Evolutionary conservation across 73 alveolate genomes (phyloP), one percentile per base, ranked within the genome.

Genomic region (Breviolum minutum): DNA sequence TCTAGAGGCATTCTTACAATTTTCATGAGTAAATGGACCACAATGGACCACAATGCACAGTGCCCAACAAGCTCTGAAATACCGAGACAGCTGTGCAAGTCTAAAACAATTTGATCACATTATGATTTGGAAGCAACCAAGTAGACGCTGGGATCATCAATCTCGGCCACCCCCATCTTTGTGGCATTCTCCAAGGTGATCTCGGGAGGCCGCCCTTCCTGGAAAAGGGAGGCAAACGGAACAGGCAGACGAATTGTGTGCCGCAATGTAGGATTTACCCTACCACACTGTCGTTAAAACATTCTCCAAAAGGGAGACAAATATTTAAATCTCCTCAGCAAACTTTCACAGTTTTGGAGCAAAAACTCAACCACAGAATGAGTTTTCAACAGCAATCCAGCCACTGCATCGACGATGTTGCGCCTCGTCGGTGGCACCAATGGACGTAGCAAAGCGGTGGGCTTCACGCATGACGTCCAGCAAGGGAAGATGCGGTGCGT

Each of bases 121-220:
- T n/a, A 8, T 77, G 63, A 22, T 83, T 54, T 83, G 92, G 92
- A 61, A 8, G 86, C 92, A 61, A 83, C 92, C 76, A 86, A 7
- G 48, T 86, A 63, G 29, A 86, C 94, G 94, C 94, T 86, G 63
- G 79, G 80, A 16, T 86, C 94, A 22, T n/a, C 63, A 63, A 86
- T 61, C 94, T 86, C 94, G 10, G 98, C 82, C 80, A 74, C 98
- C 54, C 98, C 98, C 98, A 92, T 92, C 98, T 92, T 92, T 68
- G 70, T 68, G 6, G 98, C 98, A 48, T 92, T 92, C 91, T 92
- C 98, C 91, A 40, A 48, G 26, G 98, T 92, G 69, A 92, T 73
- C 76, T 92, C 98, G 17, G 98, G 98, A 8, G 98, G 98, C 60
- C 98, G 98, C 7, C 61, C 98, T 68, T 92, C 97, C 97, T 89